These are phyloP conservation scores for Cystobasidium ongulense DNA, from an alignment of 768 basidiomycete species.

Conservation along the genomic window DNA sequence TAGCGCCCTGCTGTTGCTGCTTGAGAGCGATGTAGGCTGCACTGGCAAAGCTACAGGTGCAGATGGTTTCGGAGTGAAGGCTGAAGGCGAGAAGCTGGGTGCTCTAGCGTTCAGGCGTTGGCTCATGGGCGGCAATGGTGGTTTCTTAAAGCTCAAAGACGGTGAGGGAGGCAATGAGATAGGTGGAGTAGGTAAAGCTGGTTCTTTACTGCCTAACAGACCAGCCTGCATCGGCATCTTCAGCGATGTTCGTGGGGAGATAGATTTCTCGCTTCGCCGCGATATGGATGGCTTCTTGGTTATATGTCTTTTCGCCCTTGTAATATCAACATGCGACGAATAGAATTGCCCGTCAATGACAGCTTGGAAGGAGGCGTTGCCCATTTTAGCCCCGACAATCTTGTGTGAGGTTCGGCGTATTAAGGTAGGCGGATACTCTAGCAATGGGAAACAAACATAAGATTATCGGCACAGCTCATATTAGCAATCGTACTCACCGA, in stretches of 20 bases:
- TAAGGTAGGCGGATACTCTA: conserved; percentile 41
- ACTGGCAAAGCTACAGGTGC: background rate
- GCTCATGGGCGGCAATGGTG: background rate
- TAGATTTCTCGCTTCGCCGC: background rate
- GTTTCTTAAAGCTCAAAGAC: background rate
- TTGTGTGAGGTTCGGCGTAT: conserved; percentile 40
- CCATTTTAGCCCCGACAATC: conserved; percentile 44
- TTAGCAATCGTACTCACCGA: conserved; percentile 20
- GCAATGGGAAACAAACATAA: background rate
- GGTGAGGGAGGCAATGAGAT: conserved; percentile 6
- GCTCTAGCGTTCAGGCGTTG: conserved; percentile 11
- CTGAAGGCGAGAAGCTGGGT: conserved; percentile 9
- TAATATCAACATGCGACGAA: background rate
- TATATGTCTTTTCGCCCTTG: background rate
- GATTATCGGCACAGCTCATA: conserved; percentile 27
- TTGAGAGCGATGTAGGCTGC: background rate
- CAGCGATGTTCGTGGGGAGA: background rate
- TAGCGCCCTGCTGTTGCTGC: background rate
- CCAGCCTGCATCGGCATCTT: background rate
- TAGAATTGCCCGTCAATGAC: conserved; percentile 44
- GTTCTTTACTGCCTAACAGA: background rate
- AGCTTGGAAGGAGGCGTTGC: conserved; percentile 38
- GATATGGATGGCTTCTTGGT: background rate
- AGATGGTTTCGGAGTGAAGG: background rate
- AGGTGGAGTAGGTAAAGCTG: background rate